phyloP scores from a whole-genome alignment of 352 stramenopile genomes.

The Pythium folliculosum region DNA sequence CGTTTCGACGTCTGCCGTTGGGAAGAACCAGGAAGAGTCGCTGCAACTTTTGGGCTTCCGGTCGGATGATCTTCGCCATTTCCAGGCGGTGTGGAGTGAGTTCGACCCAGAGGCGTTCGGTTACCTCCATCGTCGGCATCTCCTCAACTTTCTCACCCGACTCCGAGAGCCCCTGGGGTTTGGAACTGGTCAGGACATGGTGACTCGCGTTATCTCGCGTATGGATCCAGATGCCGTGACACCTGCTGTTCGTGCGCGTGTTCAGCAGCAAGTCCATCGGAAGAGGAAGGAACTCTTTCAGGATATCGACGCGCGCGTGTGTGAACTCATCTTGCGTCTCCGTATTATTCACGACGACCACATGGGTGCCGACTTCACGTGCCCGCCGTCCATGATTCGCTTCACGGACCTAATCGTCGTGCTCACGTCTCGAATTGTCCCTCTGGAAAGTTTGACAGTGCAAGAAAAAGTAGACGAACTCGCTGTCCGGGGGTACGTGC shows the following conservation, averaged over 20 bases:
- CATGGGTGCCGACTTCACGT: conserved; percentile 42
- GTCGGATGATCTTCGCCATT: conserved; percentile 57
- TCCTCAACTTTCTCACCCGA: conserved; percentile 55
- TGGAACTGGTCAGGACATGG: conserved; percentile 31
- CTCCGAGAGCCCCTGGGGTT: conserved; percentile 62
- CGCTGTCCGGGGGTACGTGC: conserved; percentile 67
- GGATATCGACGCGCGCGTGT: conserved; percentile 69
- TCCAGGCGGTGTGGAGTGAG: conserved; percentile 70
- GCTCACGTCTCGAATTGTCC: conserved; percentile 64
- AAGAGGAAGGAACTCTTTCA: conserved; percentile 58
- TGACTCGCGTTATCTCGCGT: conserved; percentile 12
- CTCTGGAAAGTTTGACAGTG: conserved; percentile 70
- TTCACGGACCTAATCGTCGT: conserved; percentile 78
- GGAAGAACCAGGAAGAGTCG: conserved; percentile 55
- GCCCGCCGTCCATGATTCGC: conserved; percentile 66
- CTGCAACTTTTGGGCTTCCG: conserved; percentile 67
- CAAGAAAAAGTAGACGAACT: conserved; percentile 86
- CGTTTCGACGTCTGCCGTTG: conserved; percentile 68
- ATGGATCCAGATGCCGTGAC: conserved; percentile 40
- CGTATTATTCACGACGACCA: conserved; percentile 63
- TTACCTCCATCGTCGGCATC: conserved; percentile 70
- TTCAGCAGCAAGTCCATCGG: conserved; percentile 43
- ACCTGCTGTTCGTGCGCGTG: conserved; percentile 37
- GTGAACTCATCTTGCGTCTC: conserved; percentile 62
- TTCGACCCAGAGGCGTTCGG: conserved; percentile 76